A percentile compares a stretch with the other conserved stretches of the same genome.
These are phyloP conservation scores for Tolypocladium capitatum DNA, from an alignment of 2,329 filamentous ascomycete species.

Conservation along the genomic window DNA sequence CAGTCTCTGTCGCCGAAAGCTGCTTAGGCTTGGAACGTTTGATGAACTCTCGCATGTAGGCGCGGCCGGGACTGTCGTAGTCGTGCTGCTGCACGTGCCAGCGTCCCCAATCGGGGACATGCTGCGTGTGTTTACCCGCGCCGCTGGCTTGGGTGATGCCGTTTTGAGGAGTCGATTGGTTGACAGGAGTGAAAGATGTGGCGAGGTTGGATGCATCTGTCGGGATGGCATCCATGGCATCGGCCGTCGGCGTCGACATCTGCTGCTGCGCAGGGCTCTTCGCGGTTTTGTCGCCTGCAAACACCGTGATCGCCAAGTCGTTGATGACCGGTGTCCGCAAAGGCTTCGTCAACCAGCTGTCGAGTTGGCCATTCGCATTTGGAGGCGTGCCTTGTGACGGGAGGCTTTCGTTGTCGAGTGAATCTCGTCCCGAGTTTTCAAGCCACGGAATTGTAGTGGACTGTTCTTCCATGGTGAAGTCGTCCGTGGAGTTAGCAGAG, in stretches of 20 bases:
- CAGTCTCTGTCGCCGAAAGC: constrained; percentile 15
- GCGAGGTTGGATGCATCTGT: constrained; percentile 3
- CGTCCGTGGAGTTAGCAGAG: background rate
- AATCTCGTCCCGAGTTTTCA: background rate
- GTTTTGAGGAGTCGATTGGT: background rate
- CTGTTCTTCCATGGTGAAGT: background rate
- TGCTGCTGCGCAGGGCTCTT: background rate
- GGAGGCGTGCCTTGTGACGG: background rate
- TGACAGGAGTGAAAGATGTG: constrained; percentile 14
- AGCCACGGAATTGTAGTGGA: background rate
- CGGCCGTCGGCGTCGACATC: background rate
- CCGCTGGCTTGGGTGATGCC: background rate
- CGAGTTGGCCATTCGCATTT: background rate
- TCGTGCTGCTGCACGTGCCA: constrained; percentile 2
- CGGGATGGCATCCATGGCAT: background rate
- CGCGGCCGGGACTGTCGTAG: constrained; percentile 20
- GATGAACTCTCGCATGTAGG: constrained; percentile 22
- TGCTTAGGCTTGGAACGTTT: constrained; percentile 17
- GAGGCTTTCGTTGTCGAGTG: background rate
- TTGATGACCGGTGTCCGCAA: background rate
- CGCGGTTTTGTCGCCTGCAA: background rate
- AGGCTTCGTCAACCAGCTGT: background rate
- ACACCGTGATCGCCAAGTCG: background rate
- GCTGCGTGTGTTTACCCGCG: background rate
- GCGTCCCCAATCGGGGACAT: background rate